These are phyloP conservation scores for Xylaria digitata DNA, from an alignment of 2,329 filamentous ascomycete species.

Conservation along the genomic window DNA sequence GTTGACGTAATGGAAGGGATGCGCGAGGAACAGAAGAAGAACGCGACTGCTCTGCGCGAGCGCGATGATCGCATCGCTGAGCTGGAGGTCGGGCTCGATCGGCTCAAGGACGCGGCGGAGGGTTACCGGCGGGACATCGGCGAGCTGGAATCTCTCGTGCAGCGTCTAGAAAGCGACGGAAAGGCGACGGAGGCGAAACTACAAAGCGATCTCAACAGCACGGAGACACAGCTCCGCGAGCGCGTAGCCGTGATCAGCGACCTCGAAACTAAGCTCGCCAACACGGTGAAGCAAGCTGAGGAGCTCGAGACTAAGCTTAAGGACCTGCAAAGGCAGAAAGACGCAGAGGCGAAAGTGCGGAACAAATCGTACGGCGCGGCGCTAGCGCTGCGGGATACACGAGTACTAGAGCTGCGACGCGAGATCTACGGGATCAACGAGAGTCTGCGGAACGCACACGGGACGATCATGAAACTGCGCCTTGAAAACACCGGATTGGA, in stretches of 20 bases:
- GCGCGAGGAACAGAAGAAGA: slow-evolving; percentile 54
- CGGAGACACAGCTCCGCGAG: slow-evolving; percentile 51
- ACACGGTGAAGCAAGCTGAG: slow-evolving; percentile 53
- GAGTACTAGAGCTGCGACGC: slow-evolving; percentile 59
- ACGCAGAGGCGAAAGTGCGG: slow-evolving; percentile 47
- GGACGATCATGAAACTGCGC: slow-evolving; percentile 58
- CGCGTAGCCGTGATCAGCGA: slow-evolving; percentile 50
- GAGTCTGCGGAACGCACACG: slow-evolving; percentile 60
- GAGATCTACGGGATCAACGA: slow-evolving; percentile 59
- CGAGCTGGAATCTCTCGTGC: slow-evolving; percentile 64
- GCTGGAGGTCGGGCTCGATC: slow-evolving; percentile 61
- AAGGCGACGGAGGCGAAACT: slow-evolving; percentile 49
- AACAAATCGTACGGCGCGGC: slow-evolving; percentile 58
- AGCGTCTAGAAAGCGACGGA: slow-evolving; percentile 58
- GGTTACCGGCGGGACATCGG: slow-evolving; percentile 65
- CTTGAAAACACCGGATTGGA: slow-evolving; percentile 59
- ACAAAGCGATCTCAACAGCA: slow-evolving; percentile 51
- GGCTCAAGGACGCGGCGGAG: slow-evolving; percentile 63
- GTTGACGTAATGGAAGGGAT: slow-evolving; percentile 64
- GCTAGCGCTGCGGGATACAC: slow-evolving; percentile 63
- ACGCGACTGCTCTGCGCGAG: slow-evolving; percentile 51
- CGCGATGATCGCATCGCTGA: slow-evolving; percentile 57
- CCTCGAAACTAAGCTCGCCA: slow-evolving; percentile 59
- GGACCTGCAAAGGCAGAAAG: slow-evolving; percentile 49
- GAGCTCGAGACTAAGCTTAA: slow-evolving; percentile 50